These are phyloP conservation scores for Erigeron philadelphicus DNA, from an alignment of 140 eudicot species.

Conservation along the genomic window DNA sequence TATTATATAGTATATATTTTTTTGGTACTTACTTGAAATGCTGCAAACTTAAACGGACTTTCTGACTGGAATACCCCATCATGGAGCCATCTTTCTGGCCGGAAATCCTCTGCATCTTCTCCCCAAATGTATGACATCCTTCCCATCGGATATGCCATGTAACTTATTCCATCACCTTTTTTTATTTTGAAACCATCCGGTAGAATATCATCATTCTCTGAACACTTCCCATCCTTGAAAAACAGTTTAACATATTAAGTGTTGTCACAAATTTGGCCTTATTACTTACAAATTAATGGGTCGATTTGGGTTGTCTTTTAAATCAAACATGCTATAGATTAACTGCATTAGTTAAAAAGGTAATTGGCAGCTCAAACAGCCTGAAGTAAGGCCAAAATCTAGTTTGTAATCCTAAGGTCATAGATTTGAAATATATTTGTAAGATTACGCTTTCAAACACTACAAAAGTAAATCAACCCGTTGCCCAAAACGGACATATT, in stretches of 20 bases:
- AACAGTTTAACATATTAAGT: not conserved
- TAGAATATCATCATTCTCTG: slow-evolving; percentile 27
- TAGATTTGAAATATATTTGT: no score
- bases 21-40: slow-evolving; percentile 18
- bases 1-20: not conserved
- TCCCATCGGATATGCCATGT: slow-evolving; percentile 35
- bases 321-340: no score
- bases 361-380: no score
- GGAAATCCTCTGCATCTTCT: slow-evolving; percentile 28
- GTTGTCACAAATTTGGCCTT: no score
- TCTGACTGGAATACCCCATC: slow-evolving; percentile 27
- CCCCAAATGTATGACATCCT: slow-evolving; percentile 37
- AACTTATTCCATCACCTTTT: slow-evolving; percentile 29
- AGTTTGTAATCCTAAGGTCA: no score
- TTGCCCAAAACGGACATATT: no score
- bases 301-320: no score
- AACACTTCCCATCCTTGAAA: not conserved
- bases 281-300: no score
- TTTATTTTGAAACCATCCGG: slow-evolving; percentile 25
- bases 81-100: slow-evolving; percentile 32
- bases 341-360: no score
- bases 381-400: no score
- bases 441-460: no score
- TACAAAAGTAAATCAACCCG: no score
- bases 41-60: slow-evolving; percentile 30